Base-by-base conservation (phyloP, 352 stramenopile genomes). In the Phytophthora pseudosyringae region DNA sequence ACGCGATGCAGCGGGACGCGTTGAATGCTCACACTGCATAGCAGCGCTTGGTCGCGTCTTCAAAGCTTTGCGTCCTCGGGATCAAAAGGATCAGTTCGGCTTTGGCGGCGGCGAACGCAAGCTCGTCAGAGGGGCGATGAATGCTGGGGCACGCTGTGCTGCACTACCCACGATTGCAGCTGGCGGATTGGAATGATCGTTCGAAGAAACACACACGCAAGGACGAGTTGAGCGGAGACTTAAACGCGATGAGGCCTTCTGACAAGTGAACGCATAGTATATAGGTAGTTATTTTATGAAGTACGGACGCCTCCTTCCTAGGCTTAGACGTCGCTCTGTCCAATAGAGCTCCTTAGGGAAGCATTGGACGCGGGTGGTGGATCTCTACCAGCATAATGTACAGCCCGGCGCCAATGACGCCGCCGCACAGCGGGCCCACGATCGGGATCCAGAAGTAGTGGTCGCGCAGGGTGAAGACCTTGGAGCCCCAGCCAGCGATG, bases 381-480 rank as follows among this genome's bases (percentile, higher is more conserved):
- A 69, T 70, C 50, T 71, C 68, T 10, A 86, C 61, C 15, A 81
- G 62, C 16, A 69, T 15, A 45, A 63, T 56, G 64, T 86, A 83
- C 38, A 68, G 46, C 41, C 66, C 63, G 4, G 52, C 67, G 15
- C 76, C 76, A 31, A 72, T 40, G n/a, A 77, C 61, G 4, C 64
- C 73, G 33, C 74, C 74, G n/a, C 81, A 29, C 6, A 63, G 43
- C 1, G 68, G 71, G 12, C 59, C 76, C 21, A 83, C 61, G 39
- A 86, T 73, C 16, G 76, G 76, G 47, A 86, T 76, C 74, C 73
- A 83, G 59, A 86, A 86, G 71, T 86, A 86, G 52, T 72, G 48
- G 44, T 71, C 38, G 56, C 62, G 57, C 6, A 64, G 18, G 11
- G 71, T 78, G 63, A 83, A 86, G 13, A 81, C 71, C 51, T 81